These are phyloP conservation scores for Candida quercuum DNA, from an alignment of 805 yeast species.

Conservation along the genomic window DNA sequence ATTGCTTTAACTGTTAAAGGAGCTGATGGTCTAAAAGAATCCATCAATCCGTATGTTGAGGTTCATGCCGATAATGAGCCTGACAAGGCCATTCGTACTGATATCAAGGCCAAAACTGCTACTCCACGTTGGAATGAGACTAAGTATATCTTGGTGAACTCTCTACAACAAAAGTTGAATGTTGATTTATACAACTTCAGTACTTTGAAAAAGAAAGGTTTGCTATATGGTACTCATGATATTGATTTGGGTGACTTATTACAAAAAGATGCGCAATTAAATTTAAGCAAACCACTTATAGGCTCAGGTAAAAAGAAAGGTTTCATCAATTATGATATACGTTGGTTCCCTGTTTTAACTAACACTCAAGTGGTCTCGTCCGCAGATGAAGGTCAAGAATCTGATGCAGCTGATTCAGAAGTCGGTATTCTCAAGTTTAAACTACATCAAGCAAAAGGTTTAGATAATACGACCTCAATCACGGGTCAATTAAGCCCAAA, in stretches of 20 bases:
- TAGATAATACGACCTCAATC: constrained; percentile 48
- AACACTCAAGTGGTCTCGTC: constrained; percentile 5
- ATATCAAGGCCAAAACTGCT: constrained; percentile 48
- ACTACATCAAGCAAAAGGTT: constrained; percentile 53
- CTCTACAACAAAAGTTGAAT: constrained; percentile 50
- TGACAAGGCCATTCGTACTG: constrained; percentile 43
- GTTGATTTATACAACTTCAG: constrained; percentile 52
- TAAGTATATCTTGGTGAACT: constrained; percentile 50
- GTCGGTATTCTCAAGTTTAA: constrained; percentile 67
- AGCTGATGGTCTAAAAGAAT: constrained; percentile 43
- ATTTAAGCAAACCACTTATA: constrained; percentile 21
- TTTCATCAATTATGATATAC: constrained; percentile 48
- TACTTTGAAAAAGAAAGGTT: constrained; percentile 47
- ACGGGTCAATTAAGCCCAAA: constrained; percentile 47
- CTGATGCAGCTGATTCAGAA: constrained; percentile 47
- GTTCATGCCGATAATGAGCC: constrained; percentile 39
- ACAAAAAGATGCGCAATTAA: constrained; percentile 40
- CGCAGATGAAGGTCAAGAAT: constrained; percentile 25
- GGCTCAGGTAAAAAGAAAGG: constrained; percentile 53
- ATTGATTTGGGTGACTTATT: constrained; percentile 55
- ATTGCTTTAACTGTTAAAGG: constrained; percentile 57
- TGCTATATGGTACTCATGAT: constrained; percentile 42
- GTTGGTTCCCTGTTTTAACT: constrained; percentile 32
- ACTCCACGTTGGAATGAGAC: constrained; percentile 67
- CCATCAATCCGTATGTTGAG: constrained; percentile 56